phyloP scores from a whole-genome alignment of 2,329 filamentous ascomycete species.

The Colletotrichum euphorbiae region DNA sequence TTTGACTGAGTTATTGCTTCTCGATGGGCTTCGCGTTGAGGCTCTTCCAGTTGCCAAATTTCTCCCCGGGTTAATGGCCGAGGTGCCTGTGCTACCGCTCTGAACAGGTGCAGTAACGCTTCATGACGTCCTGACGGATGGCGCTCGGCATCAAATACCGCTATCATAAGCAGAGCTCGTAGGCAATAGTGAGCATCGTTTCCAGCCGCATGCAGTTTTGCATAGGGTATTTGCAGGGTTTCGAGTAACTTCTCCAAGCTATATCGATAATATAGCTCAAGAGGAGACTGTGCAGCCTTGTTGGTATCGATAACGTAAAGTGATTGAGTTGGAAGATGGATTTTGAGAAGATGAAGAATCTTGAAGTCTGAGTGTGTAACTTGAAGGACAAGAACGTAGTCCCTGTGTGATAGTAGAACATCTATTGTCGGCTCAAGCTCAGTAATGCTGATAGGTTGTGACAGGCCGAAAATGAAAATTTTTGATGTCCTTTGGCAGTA shows the following conservation, averaged over 20 bases:
- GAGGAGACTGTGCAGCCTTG: slow-evolving; percentile 44
- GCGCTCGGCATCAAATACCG: slow-evolving; percentile 23
- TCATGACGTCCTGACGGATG: background rate
- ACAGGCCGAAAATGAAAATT: slow-evolving; percentile 27
- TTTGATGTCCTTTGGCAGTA: slow-evolving; percentile 38
- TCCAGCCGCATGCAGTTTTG: slow-evolving; percentile 43
- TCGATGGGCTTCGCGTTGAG: too few species aligned
- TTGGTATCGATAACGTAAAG: slow-evolving; percentile 44
- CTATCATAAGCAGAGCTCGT: slow-evolving; percentile 38
- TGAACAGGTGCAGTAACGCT: slow-evolving; percentile 3
- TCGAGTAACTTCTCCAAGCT: slow-evolving; percentile 42
- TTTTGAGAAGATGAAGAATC: slow-evolving; percentile 25
- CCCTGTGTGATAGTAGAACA: slow-evolving; percentile 7
- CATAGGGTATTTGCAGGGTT: slow-evolving; percentile 40
- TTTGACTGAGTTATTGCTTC: too few species aligned
- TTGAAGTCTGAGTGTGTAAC: slow-evolving; percentile 23
- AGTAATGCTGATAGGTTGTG: slow-evolving; percentile 27
- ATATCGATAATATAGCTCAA: slow-evolving; percentile 43
- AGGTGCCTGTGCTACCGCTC: slow-evolving; percentile 14
- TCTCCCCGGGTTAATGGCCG: slow-evolving; percentile 12
- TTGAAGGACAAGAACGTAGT: slow-evolving; percentile 25
- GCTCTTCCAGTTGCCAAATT: background rate
- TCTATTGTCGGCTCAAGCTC: slow-evolving; percentile 25
- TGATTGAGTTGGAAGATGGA: slow-evolving; percentile 28
- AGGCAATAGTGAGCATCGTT: slow-evolving; percentile 47